phyloP scores from a whole-genome alignment of 2,329 filamentous ascomycete genomes.

The Paracorniculantispora psalliotae region DNA sequence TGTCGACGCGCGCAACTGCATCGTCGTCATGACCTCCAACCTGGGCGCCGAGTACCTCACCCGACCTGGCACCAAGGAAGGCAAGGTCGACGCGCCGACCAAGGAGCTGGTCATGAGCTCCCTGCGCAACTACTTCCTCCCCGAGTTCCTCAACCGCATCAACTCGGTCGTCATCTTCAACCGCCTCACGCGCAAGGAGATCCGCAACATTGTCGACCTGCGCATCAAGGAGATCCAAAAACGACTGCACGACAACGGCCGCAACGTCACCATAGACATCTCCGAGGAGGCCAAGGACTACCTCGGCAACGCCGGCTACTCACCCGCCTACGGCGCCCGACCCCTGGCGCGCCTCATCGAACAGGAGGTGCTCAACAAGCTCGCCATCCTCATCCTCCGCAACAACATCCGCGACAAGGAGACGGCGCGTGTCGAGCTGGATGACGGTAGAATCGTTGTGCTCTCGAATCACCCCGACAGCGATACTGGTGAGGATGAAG shows the following conservation, averaged over 20 bases:
- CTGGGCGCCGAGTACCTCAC: constrained; percentile 90
- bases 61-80: constrained; percentile 70
- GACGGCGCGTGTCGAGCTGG: constrained; percentile 69
- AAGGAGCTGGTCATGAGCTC: constrained; percentile 86
- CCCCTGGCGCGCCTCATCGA: constrained; percentile 88
- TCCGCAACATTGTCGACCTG: constrained; percentile 92
- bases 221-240: constrained; percentile 86
- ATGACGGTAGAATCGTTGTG: constrained; percentile 75
- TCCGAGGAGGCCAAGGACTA: constrained; percentile 87
- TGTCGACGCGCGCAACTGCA: constrained; percentile 94
- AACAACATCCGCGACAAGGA: constrained; percentile 84
- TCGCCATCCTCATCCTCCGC: constrained; percentile 86
- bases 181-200: constrained; percentile 82
- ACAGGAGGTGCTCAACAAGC: constrained; percentile 89
- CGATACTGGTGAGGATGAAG: constrained; percentile 57
- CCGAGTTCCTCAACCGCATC: constrained; percentile 98
- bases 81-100: constrained; percentile 79
- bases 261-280: constrained; percentile 80
- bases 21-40: constrained; percentile 99
- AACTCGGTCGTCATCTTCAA: constrained; percentile 97
- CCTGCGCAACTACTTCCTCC: constrained; percentile 92
- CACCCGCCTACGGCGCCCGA: constrained; percentile 88
- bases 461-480: constrained; percentile 72
- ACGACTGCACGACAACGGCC: constrained; percentile 76
- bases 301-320: constrained; percentile 86